These are phyloP conservation scores for Ligustrum vulgare DNA, from an alignment of 257 asterid species.

Conservation along the genomic window DNA sequence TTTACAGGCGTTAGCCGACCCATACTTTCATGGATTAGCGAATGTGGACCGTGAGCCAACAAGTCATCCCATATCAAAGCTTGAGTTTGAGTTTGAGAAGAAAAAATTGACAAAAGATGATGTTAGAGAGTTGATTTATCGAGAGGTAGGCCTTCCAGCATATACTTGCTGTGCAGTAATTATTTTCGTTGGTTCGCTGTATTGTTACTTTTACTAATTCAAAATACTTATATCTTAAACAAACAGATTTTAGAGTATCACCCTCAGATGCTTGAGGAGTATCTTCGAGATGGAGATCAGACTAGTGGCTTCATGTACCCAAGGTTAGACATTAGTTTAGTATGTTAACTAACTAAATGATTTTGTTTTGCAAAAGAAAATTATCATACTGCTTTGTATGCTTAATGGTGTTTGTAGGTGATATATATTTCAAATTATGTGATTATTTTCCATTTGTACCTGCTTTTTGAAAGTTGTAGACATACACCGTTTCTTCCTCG, in stretches of 20 bases:
- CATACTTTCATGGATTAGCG: slow-evolving; percentile 73
- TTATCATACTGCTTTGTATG: not conserved
- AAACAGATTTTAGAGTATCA: slow-evolving; percentile 94
- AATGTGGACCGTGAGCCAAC: slow-evolving; percentile 90
- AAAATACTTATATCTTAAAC: slow-evolving; percentile 20
- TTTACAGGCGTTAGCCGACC: slow-evolving; percentile 76
- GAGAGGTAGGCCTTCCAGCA: slow-evolving; percentile 46
- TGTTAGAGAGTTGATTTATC: slow-evolving; percentile 85
- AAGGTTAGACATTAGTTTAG: slow-evolving; percentile 53
- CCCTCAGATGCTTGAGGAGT: slow-evolving; percentile 95
- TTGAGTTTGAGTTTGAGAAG: slow-evolving; percentile 94
- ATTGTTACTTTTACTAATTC: slow-evolving; percentile 6
- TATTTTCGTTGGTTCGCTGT: slow-evolving; percentile 11
- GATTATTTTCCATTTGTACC: not conserved
- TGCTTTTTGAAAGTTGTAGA: not conserved
- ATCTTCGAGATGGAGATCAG: slow-evolving; percentile 87
- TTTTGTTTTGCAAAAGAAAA: slow-evolving; percentile 5
- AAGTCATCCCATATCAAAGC: slow-evolving; percentile 83
- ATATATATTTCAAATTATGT: slow-evolving; percentile 4
- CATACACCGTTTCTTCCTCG: not conserved
- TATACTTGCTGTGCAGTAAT: slow-evolving; percentile 19
- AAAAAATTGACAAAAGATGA: slow-evolving; percentile 87
- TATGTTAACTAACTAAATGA: not conserved
- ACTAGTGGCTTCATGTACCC: slow-evolving; percentile 98
- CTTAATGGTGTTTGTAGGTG: not conserved